phyloP scores from a whole-genome alignment of 2,329 filamentous ascomycete genomes.

The Teratosphaeria pseudoeucalypti region DNA sequence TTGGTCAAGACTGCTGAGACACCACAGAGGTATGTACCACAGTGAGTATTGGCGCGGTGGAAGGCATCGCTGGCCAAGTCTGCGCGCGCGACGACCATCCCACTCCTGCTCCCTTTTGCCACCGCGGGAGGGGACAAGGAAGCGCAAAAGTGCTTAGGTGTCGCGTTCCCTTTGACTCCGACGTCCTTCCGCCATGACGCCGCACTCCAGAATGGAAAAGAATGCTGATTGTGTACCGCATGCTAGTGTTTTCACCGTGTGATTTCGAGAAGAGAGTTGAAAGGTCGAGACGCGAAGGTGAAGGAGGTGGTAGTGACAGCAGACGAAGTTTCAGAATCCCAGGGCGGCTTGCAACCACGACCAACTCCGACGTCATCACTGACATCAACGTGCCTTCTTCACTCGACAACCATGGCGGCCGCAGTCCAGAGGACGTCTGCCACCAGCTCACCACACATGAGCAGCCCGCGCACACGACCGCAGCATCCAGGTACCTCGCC shows the following conservation, averaged over 20 bases:
- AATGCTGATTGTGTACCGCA: not conserved
- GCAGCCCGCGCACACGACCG: slow-evolving; percentile 15
- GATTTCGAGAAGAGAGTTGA: not conserved
- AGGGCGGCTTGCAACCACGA: not conserved
- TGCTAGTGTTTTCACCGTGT: not conserved
- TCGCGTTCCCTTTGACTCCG: not conserved
- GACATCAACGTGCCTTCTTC: not conserved
- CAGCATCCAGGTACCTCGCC: slow-evolving; percentile 18
- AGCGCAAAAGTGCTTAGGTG: not conserved
- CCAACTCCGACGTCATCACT: slow-evolving; percentile 5
- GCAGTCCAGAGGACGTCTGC: slow-evolving; percentile 14
- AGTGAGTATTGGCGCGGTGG: not conserved
- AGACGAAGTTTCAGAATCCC: not conserved
- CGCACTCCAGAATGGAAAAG: not conserved
- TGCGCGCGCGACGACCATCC: not conserved
- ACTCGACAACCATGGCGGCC: slow-evolving; percentile 8
- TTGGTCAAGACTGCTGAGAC: not conserved
- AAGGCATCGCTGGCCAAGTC: not conserved
- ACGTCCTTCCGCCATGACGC: not conserved
- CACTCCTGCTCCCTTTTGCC: not conserved
- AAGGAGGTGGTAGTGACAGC: not conserved
- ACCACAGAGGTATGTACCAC: not conserved
- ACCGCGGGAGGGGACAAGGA: not conserved
- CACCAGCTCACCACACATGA: slow-evolving; percentile 19
- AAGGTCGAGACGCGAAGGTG: not conserved